Evolutionary conservation across 176 grass and related monocot species (phyloP), one percentile per base, ranked within the genome.

Genomic region (Hyparrhenia diplandra): DNA sequence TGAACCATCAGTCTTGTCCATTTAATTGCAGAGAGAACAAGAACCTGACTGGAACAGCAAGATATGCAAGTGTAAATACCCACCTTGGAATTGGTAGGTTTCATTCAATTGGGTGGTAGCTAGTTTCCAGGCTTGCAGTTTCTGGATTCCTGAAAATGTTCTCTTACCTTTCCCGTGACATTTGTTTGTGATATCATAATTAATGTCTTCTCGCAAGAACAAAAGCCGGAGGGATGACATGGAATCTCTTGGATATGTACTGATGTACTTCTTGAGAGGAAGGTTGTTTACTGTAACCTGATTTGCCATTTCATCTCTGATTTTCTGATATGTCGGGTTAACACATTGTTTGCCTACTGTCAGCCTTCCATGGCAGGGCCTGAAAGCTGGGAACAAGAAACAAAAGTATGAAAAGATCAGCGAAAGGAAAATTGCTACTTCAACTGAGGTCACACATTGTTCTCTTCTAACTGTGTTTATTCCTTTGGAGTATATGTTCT

Each of bases 171-270:
- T 57, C 67, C 67, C 24, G 8, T 54, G 20, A 36, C n/a, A 30
- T 52, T 30, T 41, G 5, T 8, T 76, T 75, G 42, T 16, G 59
- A 21, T 83, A 64, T n/a, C 39, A 59, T 37, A 47, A 34, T 73
- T 30, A 77, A 80, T 87, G 79, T 78, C 80, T 58, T 68, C 42
- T 74, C 62, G 17, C 45, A n/a, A 97, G 94, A 97, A 79, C 94
- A n/a, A 97, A 97, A 97, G 94, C 84, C 83, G 94, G 84, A 97
- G 94, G 90, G 94, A 97, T 75, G 94, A 97, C 81, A 85, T 97
- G 76, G 94, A 97, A 82, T 97, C 94, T 89, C 94, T 97, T 87
- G 94, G 94, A 89, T 97, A 97, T 89, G 86, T 97, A 69, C 80
- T 97, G 21, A 93, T 93, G 94, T 97, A 97, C 59, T 93, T 97